Percentiles rank a stretch among this genome's conserved stretches.
Evolutionary conservation across 371 early-diverging fungal genomes (phyloP).

Genomic region (Enterospora canceri): DNA sequence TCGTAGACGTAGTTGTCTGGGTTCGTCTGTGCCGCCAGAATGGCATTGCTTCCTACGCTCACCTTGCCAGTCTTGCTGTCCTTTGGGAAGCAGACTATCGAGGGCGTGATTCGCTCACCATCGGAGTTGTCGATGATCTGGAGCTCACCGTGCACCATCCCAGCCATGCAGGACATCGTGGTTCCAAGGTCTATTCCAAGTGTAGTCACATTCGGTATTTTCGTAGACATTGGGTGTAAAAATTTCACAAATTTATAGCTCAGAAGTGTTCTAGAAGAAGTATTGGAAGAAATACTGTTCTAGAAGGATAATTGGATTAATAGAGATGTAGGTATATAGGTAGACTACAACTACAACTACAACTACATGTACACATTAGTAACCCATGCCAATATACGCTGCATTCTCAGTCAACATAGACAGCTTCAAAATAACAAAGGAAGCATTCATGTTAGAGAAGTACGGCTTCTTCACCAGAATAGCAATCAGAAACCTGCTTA

Average conservation of each 20-base stretch:
- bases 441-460: slow-evolving; percentile 35
- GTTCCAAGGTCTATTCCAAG: slow-evolving; percentile 77
- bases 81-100: slow-evolving; percentile 74
- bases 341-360: no score
- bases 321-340: no score
- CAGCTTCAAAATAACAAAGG: slow-evolving; percentile 14
- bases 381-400: slow-evolving; percentile 28
- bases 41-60: slow-evolving; percentile 72
- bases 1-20: slow-evolving; percentile 76
- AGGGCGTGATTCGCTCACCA: slow-evolving; percentile 85
- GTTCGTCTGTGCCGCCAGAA: slow-evolving; percentile 76
- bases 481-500: slow-evolving; percentile 39
- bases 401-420: slow-evolving; percentile 7
- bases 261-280: slow-evolving; percentile 26
- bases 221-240: neutral
- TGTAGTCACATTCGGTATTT: slow-evolving; percentile 20
- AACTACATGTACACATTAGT: no score
- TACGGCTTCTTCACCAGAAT: slow-evolving; percentile 42
- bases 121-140: slow-evolving; percentile 71
- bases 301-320: neutral
- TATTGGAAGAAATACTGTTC: slow-evolving; percentile 2
- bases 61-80: slow-evolving; percentile 63
- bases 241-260: slow-evolving; percentile 1
- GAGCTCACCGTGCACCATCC: slow-evolving; percentile 63
- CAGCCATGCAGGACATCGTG: slow-evolving; percentile 94